Conservation (phyloP, 805 yeast genomes). For the Candida koratica region DNA sequence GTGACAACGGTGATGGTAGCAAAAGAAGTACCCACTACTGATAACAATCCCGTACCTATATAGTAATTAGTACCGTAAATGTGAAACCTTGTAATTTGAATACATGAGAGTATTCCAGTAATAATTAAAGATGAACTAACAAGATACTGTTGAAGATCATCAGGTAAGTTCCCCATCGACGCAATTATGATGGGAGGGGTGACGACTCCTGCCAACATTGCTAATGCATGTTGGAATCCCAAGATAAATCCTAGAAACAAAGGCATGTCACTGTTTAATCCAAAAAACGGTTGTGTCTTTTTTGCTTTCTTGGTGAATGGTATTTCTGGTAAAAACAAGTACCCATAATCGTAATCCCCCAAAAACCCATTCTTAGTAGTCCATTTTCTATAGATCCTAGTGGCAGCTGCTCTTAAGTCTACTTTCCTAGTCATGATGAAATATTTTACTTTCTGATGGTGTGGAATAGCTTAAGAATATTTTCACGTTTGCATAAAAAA, state of each 20-base stretch:
- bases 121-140: conserved; percentile 37
- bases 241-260: conserved; percentile 68
- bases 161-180: conserved; percentile 53
- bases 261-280: conserved; percentile 77
- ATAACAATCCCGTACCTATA: conserved; percentile 82
- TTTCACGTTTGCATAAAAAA: conserved; percentile 2
- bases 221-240: conserved; percentile 82
- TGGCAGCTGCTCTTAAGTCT: conserved; percentile 15
- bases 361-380: conserved; percentile 76
- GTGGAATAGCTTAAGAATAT: conserved; percentile 1
- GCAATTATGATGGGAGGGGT: conserved; percentile 79
- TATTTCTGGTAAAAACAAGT: conserved; percentile 73
- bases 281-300: conserved; percentile 75
- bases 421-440: conserved; percentile 1
- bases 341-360: conserved; percentile 84
- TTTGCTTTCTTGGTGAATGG: conserved; percentile 54
- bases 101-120: conserved; percentile 54
- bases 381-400: conserved; percentile 38
- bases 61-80: conserved; percentile 69
- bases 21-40: conserved; percentile 89
- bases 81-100: conserved; percentile 70
- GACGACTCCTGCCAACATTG: conserved; percentile 90
- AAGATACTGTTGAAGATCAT: conserved; percentile 34
- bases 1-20: conserved; percentile 80
- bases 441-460: neutral